Conservation (phyloP, 139 green algal genomes). For the Coelastrella sp. region DNA sequence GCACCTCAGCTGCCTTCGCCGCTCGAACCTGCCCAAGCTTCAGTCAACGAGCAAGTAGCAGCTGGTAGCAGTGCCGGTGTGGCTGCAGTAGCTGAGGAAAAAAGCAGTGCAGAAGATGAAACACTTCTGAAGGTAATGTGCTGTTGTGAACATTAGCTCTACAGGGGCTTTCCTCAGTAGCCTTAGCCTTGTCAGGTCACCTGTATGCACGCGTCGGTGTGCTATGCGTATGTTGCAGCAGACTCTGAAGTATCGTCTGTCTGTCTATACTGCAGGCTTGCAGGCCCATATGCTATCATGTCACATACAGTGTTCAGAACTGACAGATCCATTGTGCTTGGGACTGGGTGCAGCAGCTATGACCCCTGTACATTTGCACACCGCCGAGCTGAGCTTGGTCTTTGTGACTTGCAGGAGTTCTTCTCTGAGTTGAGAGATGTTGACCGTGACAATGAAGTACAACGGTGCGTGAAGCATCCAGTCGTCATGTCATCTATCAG, state of each 20-base stretch:
- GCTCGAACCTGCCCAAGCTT: background rate
- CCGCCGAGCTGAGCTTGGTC: too few species aligned
- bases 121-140: constrained; percentile 26
- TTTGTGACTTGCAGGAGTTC: constrained; percentile 66
- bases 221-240: too few species aligned
- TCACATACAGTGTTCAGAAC: too few species aligned
- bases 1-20: background rate
- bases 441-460: constrained; percentile 95
- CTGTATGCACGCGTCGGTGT: too few species aligned
- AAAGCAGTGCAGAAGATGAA: constrained; percentile 25
- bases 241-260: too few species aligned
- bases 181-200: too few species aligned
- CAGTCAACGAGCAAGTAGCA: background rate
- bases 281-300: too few species aligned
- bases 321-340: background rate
- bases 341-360: background rate
- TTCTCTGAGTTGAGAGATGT: constrained; percentile 91
- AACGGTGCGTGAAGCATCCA: constrained; percentile 46
- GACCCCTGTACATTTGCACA: background rate
- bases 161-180: background rate
- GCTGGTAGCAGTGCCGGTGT: background rate
- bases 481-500: background rate
- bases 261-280: too few species aligned
- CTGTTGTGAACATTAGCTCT: background rate
- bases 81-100: background rate